Evolutionary conservation across 2,329 filamentous ascomycete species (phyloP).

Genomic region (Sarocladiaceae sp.): DNA sequence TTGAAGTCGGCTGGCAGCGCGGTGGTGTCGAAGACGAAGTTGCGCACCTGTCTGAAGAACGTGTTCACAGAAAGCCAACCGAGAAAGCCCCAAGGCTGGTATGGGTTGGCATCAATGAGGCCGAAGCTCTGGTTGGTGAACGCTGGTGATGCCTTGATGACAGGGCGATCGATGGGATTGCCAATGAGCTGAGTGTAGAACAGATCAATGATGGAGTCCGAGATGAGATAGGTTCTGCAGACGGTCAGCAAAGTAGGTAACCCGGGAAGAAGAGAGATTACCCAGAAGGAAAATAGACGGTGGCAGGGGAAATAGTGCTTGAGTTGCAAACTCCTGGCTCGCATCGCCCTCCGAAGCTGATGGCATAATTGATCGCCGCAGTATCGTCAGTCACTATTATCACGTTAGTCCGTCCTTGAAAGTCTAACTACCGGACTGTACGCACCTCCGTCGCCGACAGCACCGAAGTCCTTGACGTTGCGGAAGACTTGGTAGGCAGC

Average conservation of each 20-base stretch:
- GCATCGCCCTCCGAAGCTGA: conserved; percentile 47
- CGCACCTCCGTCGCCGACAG: conserved; percentile 28
- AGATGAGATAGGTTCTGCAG: conserved; percentile 62
- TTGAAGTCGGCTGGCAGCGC: conserved; percentile 38
- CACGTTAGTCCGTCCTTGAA: background rate
- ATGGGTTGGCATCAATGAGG: conserved; percentile 44
- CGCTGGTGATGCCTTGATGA: conserved; percentile 46
- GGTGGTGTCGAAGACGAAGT: conserved; percentile 53
- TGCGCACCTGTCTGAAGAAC: conserved; percentile 55
- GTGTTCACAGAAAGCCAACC: conserved; percentile 54
- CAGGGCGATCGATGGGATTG: conserved; percentile 56
- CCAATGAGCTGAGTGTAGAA: conserved; percentile 80
- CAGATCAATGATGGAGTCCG: conserved; percentile 65
- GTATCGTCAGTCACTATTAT: conserved; percentile 64
- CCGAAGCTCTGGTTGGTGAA: conserved; percentile 40
- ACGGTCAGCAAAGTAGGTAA: conserved; percentile 8
- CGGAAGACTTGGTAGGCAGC: conserved; percentile 39
- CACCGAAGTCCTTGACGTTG: conserved; percentile 43
- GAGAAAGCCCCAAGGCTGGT: conserved; percentile 32
- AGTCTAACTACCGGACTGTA: background rate
- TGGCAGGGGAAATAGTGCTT: conserved; percentile 26
- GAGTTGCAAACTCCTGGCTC: conserved; percentile 23
- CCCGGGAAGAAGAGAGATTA: conserved; percentile 14
- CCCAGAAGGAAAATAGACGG: conserved; percentile 34
- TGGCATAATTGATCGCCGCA: conserved; percentile 73